Evolutionary conservation across 2,329 filamentous ascomycete genomes (phyloP), one percentile per base, ranked within the genome.

Genomic region (Triangularia setosa): DNA sequence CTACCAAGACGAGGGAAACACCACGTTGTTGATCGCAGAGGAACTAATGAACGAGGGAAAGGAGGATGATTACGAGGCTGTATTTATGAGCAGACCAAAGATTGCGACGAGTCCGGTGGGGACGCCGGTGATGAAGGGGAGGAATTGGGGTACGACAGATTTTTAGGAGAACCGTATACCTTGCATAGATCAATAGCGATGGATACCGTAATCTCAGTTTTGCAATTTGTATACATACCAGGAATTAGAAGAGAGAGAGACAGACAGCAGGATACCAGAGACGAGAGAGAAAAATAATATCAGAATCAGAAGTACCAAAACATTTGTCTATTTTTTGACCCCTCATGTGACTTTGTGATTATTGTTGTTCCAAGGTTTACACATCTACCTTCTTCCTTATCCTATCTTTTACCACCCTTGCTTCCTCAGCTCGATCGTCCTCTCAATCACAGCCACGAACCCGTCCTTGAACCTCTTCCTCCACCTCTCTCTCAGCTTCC

Each of bases 41-140:
- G 84, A 89, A 68, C 77, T 96, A 48, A 87, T 96, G 63, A 76
- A 78, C 52, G 75, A 70, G 27, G 83, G 83, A 16, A 83, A 88
- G 60, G 82, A 83, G n/a, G 83, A 88, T 62, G 88, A 92, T 69
- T 92, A 96, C 65, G 89, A 90, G 65, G 90, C 89, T 25, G 89
- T 97, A 1, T 97, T 97, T 75, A 91, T 89, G 77, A 93, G 91
- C 68, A 79, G 93, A 68, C 93, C 93, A 0, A 90, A 88, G 75
- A 87, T 97, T 69, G 88, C 89, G 68, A 85, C 86, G 11, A 96
- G 92, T 74, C 92, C 93, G 1, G 74, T 87, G 2, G 78, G 80
- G 8, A 84, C 80, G 62, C 84, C 84, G 1, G 76, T 73, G 5
- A 78, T 74, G 64, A 64, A 52, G 9, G 40, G 61, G 40, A 65